phyloP scores from a whole-genome alignment of 805 yeast genomes.

The Candida ipomoeae region DNA sequence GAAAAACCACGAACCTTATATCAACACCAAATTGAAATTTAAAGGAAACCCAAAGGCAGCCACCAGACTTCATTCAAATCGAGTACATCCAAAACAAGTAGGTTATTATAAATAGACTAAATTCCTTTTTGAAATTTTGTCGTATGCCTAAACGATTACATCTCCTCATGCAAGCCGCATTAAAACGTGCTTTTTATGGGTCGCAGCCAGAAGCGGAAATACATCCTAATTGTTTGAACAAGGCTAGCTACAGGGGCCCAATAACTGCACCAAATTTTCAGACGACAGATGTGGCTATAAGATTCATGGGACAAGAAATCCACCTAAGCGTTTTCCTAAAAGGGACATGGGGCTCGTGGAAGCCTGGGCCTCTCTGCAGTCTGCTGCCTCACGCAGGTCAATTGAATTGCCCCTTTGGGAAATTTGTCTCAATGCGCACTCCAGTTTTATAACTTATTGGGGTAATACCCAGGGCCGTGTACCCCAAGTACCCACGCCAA shows the following conservation, averaged over 20 bases:
- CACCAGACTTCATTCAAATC: neutral
- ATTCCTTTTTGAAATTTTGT: neutral
- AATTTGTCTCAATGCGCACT: conserved; percentile 2
- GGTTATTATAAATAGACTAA: neutral
- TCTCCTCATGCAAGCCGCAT: neutral
- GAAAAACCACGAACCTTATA: neutral
- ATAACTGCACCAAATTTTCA: neutral
- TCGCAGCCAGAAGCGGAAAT: neutral
- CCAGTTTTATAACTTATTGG: conserved; percentile 3
- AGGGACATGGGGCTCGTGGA: neutral
- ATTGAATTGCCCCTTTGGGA: conserved; percentile 1
- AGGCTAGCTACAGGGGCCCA: neutral
- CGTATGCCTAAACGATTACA: neutral
- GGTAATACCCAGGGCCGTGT: neutral
- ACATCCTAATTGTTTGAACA: neutral
- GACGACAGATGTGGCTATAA: neutral
- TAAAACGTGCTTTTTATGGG: neutral
- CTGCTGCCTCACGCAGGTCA: neutral
- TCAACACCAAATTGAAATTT: neutral
- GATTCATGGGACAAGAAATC: neutral
- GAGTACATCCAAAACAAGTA: no score
- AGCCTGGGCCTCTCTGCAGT: neutral
- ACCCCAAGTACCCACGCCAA: neutral
- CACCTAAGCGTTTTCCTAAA: neutral
- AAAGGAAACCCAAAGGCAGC: neutral